phyloP scores from a whole-genome alignment of 306 rosid species.

The Carpinus viminea region DNA sequence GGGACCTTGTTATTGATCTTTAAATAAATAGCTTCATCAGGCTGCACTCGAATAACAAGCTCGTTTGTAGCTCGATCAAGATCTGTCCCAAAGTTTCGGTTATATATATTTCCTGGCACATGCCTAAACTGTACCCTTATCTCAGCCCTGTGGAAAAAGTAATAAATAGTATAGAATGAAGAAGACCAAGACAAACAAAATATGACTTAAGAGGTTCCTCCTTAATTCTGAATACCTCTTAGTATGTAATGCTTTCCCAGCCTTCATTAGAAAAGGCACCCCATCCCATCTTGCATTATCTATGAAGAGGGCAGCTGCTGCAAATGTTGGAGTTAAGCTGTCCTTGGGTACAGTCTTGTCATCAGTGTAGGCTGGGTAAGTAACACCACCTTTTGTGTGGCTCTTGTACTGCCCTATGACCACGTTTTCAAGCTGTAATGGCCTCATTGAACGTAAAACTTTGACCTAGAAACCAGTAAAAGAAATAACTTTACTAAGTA shows the following conservation, averaged over 20 bases:
- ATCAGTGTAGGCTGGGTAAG: slow-evolving; percentile 73
- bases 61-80: slow-evolving; percentile 78
- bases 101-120: slow-evolving; percentile 85
- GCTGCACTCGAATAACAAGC: slow-evolving; percentile 91
- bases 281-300: slow-evolving; percentile 97
- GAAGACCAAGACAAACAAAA: slow-evolving; percentile 1
- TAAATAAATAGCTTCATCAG: slow-evolving; percentile 86
- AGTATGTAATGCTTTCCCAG: slow-evolving; percentile 85
- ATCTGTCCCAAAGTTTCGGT: slow-evolving; percentile 71
- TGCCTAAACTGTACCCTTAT: slow-evolving; percentile 93
- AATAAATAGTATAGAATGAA: background rate
- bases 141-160: slow-evolving; percentile 59
- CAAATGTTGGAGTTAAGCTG: slow-evolving; percentile 92
- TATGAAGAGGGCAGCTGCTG: slow-evolving; percentile 90
- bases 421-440: slow-evolving; percentile 60
- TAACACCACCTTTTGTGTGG: slow-evolving; percentile 73
- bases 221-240: slow-evolving; percentile 50
- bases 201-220: background rate
- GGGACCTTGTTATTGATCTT: slow-evolving; percentile 92
- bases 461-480: slow-evolving; percentile 62
- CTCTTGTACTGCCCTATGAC: slow-evolving; percentile 81
- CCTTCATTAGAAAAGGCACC: slow-evolving; percentile 91
- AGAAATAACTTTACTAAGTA: slow-evolving; percentile 1
- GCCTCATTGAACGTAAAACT: slow-evolving; percentile 90
- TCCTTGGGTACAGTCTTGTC: slow-evolving; percentile 80